Evolutionary conservation across 257 asterid species (phyloP).

Genomic region (Solanum piurae): DNA sequence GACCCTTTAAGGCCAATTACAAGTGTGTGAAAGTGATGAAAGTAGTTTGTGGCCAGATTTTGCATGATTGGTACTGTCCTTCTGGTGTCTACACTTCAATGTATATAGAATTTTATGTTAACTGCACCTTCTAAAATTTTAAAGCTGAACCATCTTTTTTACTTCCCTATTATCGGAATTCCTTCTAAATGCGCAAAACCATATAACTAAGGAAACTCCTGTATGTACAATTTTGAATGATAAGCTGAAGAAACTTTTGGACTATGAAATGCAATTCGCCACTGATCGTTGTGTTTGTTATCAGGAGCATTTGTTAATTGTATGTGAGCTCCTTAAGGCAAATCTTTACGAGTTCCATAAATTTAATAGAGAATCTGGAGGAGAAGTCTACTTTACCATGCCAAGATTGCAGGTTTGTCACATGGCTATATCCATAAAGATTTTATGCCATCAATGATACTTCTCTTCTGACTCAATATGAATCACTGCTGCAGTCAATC

Average conservation of each 20-base stretch:
- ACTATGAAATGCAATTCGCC: neutral
- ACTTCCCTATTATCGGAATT: neutral
- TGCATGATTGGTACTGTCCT: neutral
- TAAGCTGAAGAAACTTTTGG: neutral
- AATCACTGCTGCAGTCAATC: slow-evolving; percentile 58
- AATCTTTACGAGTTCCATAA: slow-evolving; percentile 93
- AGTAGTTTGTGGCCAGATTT: neutral
- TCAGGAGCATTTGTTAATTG: slow-evolving; percentile 95
- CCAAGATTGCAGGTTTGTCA: slow-evolving; percentile 90
- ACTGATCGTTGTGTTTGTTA: slow-evolving; percentile 4
- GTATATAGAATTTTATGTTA: neutral
- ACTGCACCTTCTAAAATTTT: neutral
- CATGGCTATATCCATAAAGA: neutral
- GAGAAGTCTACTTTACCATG: slow-evolving; percentile 98
- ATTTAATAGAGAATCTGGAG: slow-evolving; percentile 97
- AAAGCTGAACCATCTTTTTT: neutral
- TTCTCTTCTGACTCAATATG: slow-evolving; percentile 11
- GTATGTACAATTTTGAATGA: neutral
- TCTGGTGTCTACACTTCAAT: neutral
- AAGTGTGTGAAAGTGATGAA: neutral
- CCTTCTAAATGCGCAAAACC: neutral
- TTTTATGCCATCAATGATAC: slow-evolving; percentile 1
- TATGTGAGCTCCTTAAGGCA: slow-evolving; percentile 95
- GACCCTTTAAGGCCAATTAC: neutral
- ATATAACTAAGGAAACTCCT: neutral